Evolutionary conservation across 2,329 filamentous ascomycete genomes (phyloP), one percentile per base, ranked within the genome.

Genomic region (Ophiostoma piceae): DNA sequence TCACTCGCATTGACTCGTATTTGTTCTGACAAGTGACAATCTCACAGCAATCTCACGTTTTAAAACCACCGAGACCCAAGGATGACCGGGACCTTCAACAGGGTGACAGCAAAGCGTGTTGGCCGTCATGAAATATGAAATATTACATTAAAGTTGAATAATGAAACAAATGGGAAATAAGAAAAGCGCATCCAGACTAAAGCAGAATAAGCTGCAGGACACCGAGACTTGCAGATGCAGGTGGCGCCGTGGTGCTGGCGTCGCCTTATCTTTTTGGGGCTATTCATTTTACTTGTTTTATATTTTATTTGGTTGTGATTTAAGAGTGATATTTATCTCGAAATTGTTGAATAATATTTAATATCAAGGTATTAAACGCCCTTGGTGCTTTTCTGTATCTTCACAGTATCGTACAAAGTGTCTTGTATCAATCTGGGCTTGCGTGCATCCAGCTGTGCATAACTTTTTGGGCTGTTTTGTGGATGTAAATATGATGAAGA

Each of bases 171-270:
- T 12, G 4, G 35, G 35, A 35, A 35, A 35, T 12, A 26, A 12
- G 22, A 26, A 26, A 26, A 14, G 9, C 16, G 4, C 22, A 62
- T 26, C 26, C 57, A 62, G 16, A 35, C 60, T 37, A 64, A 35
- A 64, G 29, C 29, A 35, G 57, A 37, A 37, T 64, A 64, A 64
- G 60, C 57, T 57, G 65, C 70, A 67, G 65, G 22, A 62, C 54
- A 66, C 70, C 70, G 70, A 71, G 70, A 71, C 70, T 68, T 71
- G 68, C 68, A 71, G 70, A 41, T 14, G 41, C 22, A 64, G 16
- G 69, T 71, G 67, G 67, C 67, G 69, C 51, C 39, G 67, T 62
- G 35, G 62, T 62, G 67, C 67, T 16, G 51, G 35, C 37, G 9
- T 57, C 14, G 6, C 14, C 41, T 67, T 43, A n/a, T 22, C 16